Conservation (phyloP, 192 early-diverging fungal genomes). For the Haplosporangium gracile region DNA sequence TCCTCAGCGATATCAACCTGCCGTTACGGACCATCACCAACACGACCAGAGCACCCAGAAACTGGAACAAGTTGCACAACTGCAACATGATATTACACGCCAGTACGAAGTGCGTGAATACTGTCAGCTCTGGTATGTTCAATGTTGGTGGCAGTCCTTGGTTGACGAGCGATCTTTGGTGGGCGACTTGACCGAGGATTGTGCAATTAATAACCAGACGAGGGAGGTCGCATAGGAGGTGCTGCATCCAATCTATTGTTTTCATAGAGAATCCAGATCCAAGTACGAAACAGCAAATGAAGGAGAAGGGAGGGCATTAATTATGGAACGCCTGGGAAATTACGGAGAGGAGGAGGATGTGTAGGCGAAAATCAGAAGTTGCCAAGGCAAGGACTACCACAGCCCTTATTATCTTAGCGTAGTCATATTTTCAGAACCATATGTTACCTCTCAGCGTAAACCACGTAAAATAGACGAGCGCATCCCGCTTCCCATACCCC, state of each 20-base stretch:
- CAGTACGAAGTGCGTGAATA: constrained; percentile 26
- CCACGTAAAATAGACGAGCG: constrained; percentile 43
- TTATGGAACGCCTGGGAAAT: background rate
- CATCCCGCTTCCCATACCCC: constrained; percentile 42
- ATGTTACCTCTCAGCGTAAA: constrained; percentile 42
- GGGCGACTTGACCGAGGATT: constrained; percentile 33
- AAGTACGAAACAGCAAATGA: background rate
- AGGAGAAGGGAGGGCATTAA: background rate
- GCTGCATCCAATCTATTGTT: constrained; percentile 51
- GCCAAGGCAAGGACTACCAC: background rate
- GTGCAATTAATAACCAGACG: constrained; percentile 52
- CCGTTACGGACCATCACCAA: constrained; percentile 30
- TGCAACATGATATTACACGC: constrained; percentile 52
- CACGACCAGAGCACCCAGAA: constrained; percentile 24
- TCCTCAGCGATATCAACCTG: constrained; percentile 31
- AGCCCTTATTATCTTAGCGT: background rate
- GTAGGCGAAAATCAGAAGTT: constrained; percentile 15
- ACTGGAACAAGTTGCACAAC: constrained; percentile 40
- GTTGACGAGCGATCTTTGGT: constrained; percentile 30
- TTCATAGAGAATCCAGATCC: background rate
- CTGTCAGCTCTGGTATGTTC: constrained; percentile 35
- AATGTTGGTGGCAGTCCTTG: constrained; percentile 28
- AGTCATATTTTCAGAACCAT: background rate
- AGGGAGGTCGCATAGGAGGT: constrained; percentile 40
- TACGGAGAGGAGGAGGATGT: background rate